Evolutionary conservation across 352 stramenopile species (phyloP).

Genomic region (Phytophthora nicotianae): DNA sequence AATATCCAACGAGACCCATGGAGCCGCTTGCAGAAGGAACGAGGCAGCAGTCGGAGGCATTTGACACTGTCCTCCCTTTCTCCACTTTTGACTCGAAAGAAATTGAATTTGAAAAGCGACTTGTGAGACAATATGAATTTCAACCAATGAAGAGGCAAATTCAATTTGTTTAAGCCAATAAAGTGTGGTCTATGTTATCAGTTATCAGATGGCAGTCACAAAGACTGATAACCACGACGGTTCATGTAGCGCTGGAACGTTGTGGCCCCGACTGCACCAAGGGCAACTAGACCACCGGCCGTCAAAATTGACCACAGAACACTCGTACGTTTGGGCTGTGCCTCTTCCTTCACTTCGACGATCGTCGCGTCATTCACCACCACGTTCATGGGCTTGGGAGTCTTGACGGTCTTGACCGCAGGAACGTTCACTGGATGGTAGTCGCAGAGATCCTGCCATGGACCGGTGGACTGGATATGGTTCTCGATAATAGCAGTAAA

Average conservation of each 20-base stretch:
- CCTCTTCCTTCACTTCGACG: conserved; percentile 22
- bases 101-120: conserved; percentile 14
- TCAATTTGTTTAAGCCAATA: conserved; percentile 16
- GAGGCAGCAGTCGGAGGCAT: conserved; percentile 35
- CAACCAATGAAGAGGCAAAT: conserved; percentile 40
- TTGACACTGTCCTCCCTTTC: conserved; percentile 7
- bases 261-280: conserved; percentile 44
- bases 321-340: conserved; percentile 3
- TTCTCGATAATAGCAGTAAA: conserved; percentile 61
- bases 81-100: conserved; percentile 24
- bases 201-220: conserved; percentile 36
- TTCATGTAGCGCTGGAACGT: conserved; percentile 53
- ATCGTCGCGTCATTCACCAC: conserved; percentile 34
- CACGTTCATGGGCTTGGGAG: conserved; percentile 34
- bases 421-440: conserved; percentile 60
- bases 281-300: conserved; percentile 38
- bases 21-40: conserved; percentile 62
- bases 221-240: conserved; percentile 47
- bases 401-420: conserved; percentile 21
- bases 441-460: conserved; percentile 76
- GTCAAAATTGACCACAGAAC: conserved; percentile 45
- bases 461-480: conserved; percentile 62
- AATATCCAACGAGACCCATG: conserved; percentile 55
- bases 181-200: conserved; percentile 10
- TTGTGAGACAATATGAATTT: conserved; percentile 24